Conservation (phyloP, 1,284 basidiomycete genomes). For the Ceratobasidium sp. region DNA sequence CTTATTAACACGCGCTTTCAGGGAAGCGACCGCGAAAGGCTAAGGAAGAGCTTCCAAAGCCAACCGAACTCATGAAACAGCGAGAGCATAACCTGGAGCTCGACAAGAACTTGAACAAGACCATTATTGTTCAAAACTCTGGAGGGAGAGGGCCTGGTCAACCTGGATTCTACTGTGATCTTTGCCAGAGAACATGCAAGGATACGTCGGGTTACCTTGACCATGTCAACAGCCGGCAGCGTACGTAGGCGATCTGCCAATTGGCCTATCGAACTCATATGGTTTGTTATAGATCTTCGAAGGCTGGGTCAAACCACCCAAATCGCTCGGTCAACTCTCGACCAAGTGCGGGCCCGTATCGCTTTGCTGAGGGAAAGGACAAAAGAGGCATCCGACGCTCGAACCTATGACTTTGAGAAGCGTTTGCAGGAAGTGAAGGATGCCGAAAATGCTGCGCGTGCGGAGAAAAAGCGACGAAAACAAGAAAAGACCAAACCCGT, state of each 20-base stretch:
- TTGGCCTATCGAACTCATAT: background rate
- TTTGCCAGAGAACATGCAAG: slow-evolving; percentile 91
- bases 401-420: slow-evolving; percentile 92
- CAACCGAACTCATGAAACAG: slow-evolving; percentile 88
- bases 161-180: slow-evolving; percentile 91
- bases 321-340: slow-evolving; percentile 87
- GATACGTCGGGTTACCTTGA: slow-evolving; percentile 94
- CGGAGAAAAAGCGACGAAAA: slow-evolving; percentile 65
- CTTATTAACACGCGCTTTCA: slow-evolving; percentile 51
- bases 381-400: slow-evolving; percentile 78
- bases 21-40: slow-evolving; percentile 79
- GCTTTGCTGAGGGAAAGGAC: slow-evolving; percentile 87
- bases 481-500: slow-evolving; percentile 70
- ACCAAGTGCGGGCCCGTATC: slow-evolving; percentile 91
- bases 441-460: slow-evolving; percentile 70
- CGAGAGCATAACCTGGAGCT: slow-evolving; percentile 84
- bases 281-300: slow-evolving; percentile 73
- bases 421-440: slow-evolving; percentile 85
- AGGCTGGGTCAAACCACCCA: slow-evolving; percentile 94
- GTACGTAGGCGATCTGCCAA: slow-evolving; percentile 63
- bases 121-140: slow-evolving; percentile 87
- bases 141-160: slow-evolving; percentile 83
- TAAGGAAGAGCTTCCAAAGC: slow-evolving; percentile 77
- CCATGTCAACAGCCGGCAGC: slow-evolving; percentile 93
- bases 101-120: slow-evolving; percentile 92